Conservation (phyloP, 257 asterid species). For the Solanum lycopersicoides region DNA sequence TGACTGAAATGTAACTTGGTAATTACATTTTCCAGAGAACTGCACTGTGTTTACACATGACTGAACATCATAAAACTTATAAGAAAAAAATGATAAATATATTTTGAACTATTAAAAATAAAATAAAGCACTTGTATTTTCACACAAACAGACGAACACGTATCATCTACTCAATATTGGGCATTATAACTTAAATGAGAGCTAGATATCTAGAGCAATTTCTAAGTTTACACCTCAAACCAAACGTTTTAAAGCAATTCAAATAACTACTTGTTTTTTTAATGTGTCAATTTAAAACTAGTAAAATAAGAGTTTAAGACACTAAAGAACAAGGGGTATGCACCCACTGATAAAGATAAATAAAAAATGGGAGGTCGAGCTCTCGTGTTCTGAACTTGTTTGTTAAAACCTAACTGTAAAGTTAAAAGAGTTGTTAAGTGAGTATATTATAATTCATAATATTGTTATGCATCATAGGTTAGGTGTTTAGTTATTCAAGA, state of each 20-base stretch:
- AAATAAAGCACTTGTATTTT: fast-evolving
- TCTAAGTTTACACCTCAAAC: not conserved
- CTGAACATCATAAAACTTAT: not conserved
- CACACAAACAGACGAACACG: not conserved
- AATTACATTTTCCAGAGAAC: not conserved
- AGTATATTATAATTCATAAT: not conserved
- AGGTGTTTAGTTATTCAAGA: constrained; percentile 16
- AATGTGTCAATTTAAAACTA: not conserved
- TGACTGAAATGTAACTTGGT: not conserved
- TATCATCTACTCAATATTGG: too few relatives aligned
- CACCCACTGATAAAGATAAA: not conserved
- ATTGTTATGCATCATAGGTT: not conserved
- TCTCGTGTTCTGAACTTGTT: constrained; percentile 43
- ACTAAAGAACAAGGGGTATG: constrained; percentile 1
- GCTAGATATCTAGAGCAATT: not conserved
- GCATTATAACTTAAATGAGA: too few relatives aligned
- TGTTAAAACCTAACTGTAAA: constrained; percentile 24
- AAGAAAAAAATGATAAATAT: too few relatives aligned
- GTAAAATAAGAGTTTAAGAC: not conserved
- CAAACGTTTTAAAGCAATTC: not conserved
- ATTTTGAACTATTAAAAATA: too few relatives aligned
- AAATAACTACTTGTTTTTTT: not conserved
- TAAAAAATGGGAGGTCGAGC: constrained; percentile 22
- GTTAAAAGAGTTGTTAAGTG: not conserved
- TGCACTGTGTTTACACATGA: not conserved